Evolutionary conservation across 345 rosid species (phyloP), one percentile per base, ranked within the genome.

Genomic region (Camelina sativa): DNA sequence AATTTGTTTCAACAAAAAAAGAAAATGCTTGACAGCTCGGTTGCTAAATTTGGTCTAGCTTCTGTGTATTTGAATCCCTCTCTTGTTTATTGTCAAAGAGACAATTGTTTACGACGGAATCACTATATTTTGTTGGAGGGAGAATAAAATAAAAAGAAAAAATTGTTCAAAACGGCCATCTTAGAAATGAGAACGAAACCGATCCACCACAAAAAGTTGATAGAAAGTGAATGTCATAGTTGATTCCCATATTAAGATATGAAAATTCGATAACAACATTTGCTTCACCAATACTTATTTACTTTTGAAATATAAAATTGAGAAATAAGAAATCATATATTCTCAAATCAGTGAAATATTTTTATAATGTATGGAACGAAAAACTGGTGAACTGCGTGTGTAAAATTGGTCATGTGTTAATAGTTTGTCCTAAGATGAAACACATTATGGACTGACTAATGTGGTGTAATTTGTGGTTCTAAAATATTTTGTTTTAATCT

Each of bases 111-210:
- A 74, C 63, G 48, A 35, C 38, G 16, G 65, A 65, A 46, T 61
- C 55, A 59, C 6, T 62, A 76, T 15, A 61, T 47, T 65, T 65
- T 65, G 41, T 75, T 75, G 73, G 19, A 67, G 28, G 34, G 32
- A 51, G 67, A 51, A 65, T 34, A 19, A 47, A 48, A 34, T 6
- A 25, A 10, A 6, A 40, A 60, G 38, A 19, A 52, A 11, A 62
- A 32, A 32, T 3, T 32, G 55, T 62, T 23, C 65, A 62, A 43
- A 46, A 47, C 28, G 28, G 28, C 64, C 75, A 63, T 76, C 47
- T 48, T 62, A 23, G 28, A 69, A 70, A 70, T 63, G 61, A 76
- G 61, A 76, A 76, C 71, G 75, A 63, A 64, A 63, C 50, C 66
- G 66, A 76, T 76, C 53, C 54, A 69, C 75, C 71, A 44, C 65